Evolutionary conservation across 805 yeast species (phyloP).

Genomic region (Ogataea trehaloabstinens): DNA sequence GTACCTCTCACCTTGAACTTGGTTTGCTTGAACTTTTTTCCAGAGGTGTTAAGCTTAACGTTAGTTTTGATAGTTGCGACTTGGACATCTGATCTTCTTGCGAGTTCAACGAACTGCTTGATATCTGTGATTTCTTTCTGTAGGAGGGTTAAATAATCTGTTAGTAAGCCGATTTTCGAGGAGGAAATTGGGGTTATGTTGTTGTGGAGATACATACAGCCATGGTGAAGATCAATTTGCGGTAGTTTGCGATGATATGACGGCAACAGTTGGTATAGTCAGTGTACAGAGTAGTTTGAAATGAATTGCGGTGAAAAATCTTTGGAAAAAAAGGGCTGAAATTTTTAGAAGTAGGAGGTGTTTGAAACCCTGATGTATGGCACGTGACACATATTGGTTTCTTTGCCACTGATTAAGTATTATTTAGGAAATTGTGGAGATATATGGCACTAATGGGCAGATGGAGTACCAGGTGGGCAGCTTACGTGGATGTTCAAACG

Average conservation of each 20-base stretch:
- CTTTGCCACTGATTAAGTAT: too few relatives aligned
- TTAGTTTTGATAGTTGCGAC: slow-evolving; percentile 93
- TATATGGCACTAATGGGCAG: too few relatives aligned
- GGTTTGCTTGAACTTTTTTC: slow-evolving; percentile 87
- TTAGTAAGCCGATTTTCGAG: slow-evolving; percentile 25
- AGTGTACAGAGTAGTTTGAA: too few relatives aligned
- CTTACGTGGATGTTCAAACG: slow-evolving; percentile 37
- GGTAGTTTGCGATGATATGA: too few relatives aligned
- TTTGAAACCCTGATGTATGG: too few relatives aligned
- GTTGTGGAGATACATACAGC: slow-evolving; percentile 28
- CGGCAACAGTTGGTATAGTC: too few relatives aligned
- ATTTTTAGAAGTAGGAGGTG: too few relatives aligned
- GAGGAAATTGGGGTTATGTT: too few relatives aligned
- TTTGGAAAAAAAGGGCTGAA: too few relatives aligned
- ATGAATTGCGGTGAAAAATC: too few relatives aligned
- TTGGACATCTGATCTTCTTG: slow-evolving; percentile 93
- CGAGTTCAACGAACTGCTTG: slow-evolving; percentile 95
- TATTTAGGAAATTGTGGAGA: too few relatives aligned
- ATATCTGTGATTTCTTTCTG: slow-evolving; percentile 84
- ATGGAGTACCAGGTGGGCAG: neutral
- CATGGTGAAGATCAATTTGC: slow-evolving; percentile 22
- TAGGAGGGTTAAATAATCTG: slow-evolving; percentile 6
- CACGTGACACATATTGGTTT: too few relatives aligned
- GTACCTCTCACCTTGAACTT: slow-evolving; percentile 99
- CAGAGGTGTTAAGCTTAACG: slow-evolving; percentile 75